Evolutionary conservation across 2,329 filamentous ascomycete species (phyloP).

Genomic region (Nectriaceae sp.): DNA sequence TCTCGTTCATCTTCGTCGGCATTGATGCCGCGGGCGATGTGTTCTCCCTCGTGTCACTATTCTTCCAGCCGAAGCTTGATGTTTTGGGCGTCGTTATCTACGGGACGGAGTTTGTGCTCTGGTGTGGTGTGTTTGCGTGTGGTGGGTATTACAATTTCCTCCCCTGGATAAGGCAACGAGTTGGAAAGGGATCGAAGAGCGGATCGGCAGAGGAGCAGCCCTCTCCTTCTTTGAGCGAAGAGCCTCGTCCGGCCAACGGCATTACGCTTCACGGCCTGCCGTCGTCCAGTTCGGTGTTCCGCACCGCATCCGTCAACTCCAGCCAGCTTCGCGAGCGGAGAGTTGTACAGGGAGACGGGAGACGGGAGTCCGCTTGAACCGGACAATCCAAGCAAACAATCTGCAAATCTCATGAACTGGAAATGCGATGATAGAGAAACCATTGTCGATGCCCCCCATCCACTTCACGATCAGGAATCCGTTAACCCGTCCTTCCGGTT

Average conservation of each 20-base stretch:
- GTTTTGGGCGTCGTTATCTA: conserved; percentile 68
- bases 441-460: too few relatives aligned
- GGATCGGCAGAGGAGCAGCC: neutral
- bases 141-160: conserved; percentile 65
- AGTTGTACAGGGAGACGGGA: neutral
- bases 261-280: conserved; percentile 50
- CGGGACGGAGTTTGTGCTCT: conserved; percentile 64
- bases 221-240: conserved; percentile 1
- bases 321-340: conserved; percentile 12
- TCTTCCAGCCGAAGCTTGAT: conserved; percentile 61
- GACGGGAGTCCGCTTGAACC: neutral
- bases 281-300: conserved; percentile 66
- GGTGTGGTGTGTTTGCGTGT: conserved; percentile 67
- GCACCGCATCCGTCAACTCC: conserved; percentile 41
- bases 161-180: conserved; percentile 52
- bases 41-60: conserved; percentile 64
- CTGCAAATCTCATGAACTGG: too few relatives aligned
- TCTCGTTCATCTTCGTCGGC: conserved; percentile 71
- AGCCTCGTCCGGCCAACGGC: neutral
- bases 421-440: conserved; percentile 6
- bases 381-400: neutral
- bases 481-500: neutral
- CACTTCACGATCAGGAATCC: neutral
- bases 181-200: conserved; percentile 3
- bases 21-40: conserved; percentile 71